Evolutionary conservation across 441 rosid genomes (phyloP).

Genomic region (Euphorbia corollata): DNA sequence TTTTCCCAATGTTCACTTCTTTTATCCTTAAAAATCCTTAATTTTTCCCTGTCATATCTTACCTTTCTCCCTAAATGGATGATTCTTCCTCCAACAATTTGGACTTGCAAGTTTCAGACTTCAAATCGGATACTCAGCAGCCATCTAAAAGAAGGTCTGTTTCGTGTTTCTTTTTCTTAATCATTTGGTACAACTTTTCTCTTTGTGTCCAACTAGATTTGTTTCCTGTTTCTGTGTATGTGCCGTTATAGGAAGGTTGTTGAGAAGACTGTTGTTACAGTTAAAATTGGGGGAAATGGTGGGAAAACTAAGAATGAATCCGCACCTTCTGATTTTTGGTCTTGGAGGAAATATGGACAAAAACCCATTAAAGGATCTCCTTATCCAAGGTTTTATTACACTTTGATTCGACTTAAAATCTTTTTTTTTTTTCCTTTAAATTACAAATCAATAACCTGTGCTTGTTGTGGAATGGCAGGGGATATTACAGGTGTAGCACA

Average conservation of each 20-base stretch:
- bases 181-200: background rate
- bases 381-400: slow-evolving; percentile 55
- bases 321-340: slow-evolving; percentile 77
- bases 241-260: slow-evolving; percentile 41
- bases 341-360: slow-evolving; percentile 97
- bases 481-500: no score
- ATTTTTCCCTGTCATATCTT: background rate
- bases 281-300: slow-evolving; percentile 35
- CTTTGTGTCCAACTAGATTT: background rate
- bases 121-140: slow-evolving; percentile 35
- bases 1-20: background rate
- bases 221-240: background rate
- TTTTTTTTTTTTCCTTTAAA: no score
- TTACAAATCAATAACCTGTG: no score
- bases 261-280: slow-evolving; percentile 51
- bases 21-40: background rate
- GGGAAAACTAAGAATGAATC: slow-evolving; percentile 56
- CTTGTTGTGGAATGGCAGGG: no score
- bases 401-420: background rate
- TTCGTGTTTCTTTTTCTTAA: background rate
- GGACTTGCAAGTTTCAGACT: slow-evolving; percentile 30
- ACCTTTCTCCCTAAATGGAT: slow-evolving; percentile 26
- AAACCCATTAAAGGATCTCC: slow-evolving; percentile 96
- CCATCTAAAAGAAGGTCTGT: slow-evolving; percentile 45
- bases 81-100: slow-evolving; percentile 30